A percentile compares a stretch with the other conserved stretches of the same genome.
Conservation (phyloP, 2,329 filamentous ascomycete species). For the Pseudocercospora crystallina region DNA sequence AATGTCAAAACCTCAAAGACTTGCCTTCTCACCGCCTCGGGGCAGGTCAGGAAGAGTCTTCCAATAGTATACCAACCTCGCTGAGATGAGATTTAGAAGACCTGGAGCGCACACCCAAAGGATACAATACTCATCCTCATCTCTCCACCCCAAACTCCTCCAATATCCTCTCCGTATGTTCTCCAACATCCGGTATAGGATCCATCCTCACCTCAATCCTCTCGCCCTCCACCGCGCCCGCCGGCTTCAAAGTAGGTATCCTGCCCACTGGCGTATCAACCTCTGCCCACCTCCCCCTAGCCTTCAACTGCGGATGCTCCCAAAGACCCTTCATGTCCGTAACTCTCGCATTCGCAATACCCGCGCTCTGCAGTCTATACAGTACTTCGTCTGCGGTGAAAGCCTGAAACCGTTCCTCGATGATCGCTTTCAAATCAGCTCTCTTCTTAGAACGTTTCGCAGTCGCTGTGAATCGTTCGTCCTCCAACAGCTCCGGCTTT, state of each 20-base stretch:
- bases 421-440: conserved; percentile 47
- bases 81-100: too few relatives aligned
- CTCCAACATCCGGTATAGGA: conserved; percentile 50
- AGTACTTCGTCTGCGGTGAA: conserved; percentile 45
- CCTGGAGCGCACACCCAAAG: too few relatives aligned
- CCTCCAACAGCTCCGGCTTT: conserved; percentile 43
- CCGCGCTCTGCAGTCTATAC: conserved; percentile 46
- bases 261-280: conserved; percentile 49
- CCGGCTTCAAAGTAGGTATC: conserved; percentile 53
- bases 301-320: conserved; percentile 54
- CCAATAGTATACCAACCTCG: too few relatives aligned
- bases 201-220: conserved; percentile 41
- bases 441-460: conserved; percentile 49
- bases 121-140: not conserved
- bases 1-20: too few relatives aligned
- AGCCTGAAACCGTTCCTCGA: conserved; percentile 44
- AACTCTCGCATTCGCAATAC: conserved; percentile 57
- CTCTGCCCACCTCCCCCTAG: conserved; percentile 53
- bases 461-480: conserved; percentile 52
- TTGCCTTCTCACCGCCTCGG: too few relatives aligned
- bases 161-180: conserved; percentile 52
- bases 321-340: conserved; percentile 58
- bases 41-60: too few relatives aligned
- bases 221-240: conserved; percentile 41
- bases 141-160: conserved; percentile 42